Base-by-base conservation (phyloP, 345 rosid species). In the Arabis hirsuta region DNA sequence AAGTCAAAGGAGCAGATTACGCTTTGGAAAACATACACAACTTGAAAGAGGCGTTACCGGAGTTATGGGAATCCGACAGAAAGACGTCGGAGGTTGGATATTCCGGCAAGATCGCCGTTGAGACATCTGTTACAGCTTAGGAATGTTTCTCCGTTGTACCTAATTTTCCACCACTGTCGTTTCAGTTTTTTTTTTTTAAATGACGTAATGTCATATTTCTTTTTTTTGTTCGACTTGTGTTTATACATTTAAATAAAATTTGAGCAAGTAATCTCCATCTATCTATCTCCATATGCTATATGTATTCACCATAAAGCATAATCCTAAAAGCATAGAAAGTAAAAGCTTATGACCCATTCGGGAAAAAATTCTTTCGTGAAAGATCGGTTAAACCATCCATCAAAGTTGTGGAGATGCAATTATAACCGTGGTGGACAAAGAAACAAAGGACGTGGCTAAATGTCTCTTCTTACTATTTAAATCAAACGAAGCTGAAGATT, bases 11-110 rank as follows among this genome's bases (percentile, higher is more conserved):
- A 5, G 92, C 94, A 43, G 98, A 92, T 73, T 88, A 82, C 69
- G 94, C 88, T 12, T 73, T 92, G 22, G 98, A 94, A 75, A 91
- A 84, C 81, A 88, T 94, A 63, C 96, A 89, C 81, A 91, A 89
- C 71, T 75, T 91, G 32, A 85, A 81, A 74, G 92, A 89, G 73
- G 96, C 97, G 19, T 16, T 91, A 55, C 95, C 91, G 24, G 91
- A 86, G 69, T 83, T 94, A 32, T 88, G 97, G 97, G 71, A 62
- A 14, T 47, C 78, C 57, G 82, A 73, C 7, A 78, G 71, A 22
- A 86, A 80, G 63, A 69, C 89, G 13, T 79, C 84, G 71, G 73
- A 65, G 13, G 82, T 82, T n/a, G 72, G 73, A 26, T 84, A 88
- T 64, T 63, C 89, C 27, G 84, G 70, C 44, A 80, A 82, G 31